A percentile compares a stretch with the other conserved stretches of the same genome.
phyloP scores from a whole-genome alignment of 1,284 basidiomycete genomes.

The Fomes fomentarius region DNA sequence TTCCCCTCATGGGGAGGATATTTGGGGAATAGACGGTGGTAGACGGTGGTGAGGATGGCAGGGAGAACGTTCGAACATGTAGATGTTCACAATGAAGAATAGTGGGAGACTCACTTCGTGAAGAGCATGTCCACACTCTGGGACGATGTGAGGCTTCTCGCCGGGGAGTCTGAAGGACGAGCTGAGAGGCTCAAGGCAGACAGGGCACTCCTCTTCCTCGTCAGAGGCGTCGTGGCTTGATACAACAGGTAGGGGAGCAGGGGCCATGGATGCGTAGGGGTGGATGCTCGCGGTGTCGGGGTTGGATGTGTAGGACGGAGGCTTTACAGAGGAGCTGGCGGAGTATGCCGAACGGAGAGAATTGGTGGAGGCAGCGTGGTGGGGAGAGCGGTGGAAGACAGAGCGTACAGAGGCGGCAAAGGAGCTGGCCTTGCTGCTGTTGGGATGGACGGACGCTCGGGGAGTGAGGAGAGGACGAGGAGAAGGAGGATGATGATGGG shows the following conservation, averaged over 20 bases:
- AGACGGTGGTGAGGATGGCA: background rate
- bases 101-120: slow-evolving; percentile 86
- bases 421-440: slow-evolving; percentile 35
- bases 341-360: slow-evolving; percentile 44
- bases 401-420: slow-evolving; percentile 41
- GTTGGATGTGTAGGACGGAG: slow-evolving; percentile 24
- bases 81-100: too few species aligned
- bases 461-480: slow-evolving; percentile 44
- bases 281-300: slow-evolving; percentile 36
- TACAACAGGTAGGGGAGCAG: slow-evolving; percentile 68
- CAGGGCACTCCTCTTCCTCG: slow-evolving; percentile 86
- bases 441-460: slow-evolving; percentile 30
- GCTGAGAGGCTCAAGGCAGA: slow-evolving; percentile 88
- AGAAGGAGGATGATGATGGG: slow-evolving; percentile 44
- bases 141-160: slow-evolving; percentile 96
- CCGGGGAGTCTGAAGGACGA: slow-evolving; percentile 88
- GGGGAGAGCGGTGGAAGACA: slow-evolving; percentile 38
- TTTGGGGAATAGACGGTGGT: background rate
- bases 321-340: slow-evolving; percentile 28
- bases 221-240: slow-evolving; percentile 63
- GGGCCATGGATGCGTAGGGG: slow-evolving; percentile 57
- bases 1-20: background rate
- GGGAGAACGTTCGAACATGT: background rate
- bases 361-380: slow-evolving; percentile 37
- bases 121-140: slow-evolving; percentile 95